Evolutionary conservation across 2,329 filamentous ascomycete species (phyloP), one percentile per base, ranked within the genome.

Genomic region (Mycocentrospora acerina): DNA sequence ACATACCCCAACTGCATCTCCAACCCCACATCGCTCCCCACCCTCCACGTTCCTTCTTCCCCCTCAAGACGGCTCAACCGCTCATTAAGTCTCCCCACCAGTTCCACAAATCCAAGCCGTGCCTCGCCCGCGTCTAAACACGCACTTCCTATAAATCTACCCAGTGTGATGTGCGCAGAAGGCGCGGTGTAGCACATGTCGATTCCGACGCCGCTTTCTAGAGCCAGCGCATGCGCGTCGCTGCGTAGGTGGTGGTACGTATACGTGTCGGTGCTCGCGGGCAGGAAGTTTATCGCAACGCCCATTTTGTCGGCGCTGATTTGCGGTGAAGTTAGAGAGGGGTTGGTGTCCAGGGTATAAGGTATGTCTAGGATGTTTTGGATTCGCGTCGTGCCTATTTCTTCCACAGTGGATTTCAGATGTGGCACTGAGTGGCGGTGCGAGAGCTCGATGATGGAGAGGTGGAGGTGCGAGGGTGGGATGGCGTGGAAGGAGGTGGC

Each of bases 141-240:
- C 3, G 25, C 18, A 26, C 43, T 52, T 1, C 35, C 40, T 13
- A 52, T 32, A 19, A 52, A 49, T 12, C 40, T 29, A 7, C 40
- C 40, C 2, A 49, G 18, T 1, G 40, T 47, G 10, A 46, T 29
- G 29, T 49, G 46, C 14, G 48, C 48, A 8, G 40, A 41, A 25
- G 42, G 46, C 24, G 46, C 42, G 2, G 43, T 47, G 18, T 49
- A 49, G 19, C 48, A 49, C 42, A 43, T 45, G 24, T 52, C 46
- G 15, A 49, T 44, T 12, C 38, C 33, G 7, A 41, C 28, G 2
- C 48, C 46, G 24, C 42, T 49, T 27, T 47, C 40, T 10, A 52
- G 32, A 4, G 42, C 43, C n/a, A 35, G 2, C 8, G 35, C 32
- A 34, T 52, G 43, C 46, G 43, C 45, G 13, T 47, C 38, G 15